Evolutionary conservation across 441 rosid genomes (phyloP).

Genomic region (Erysimum cheiri): DNA sequence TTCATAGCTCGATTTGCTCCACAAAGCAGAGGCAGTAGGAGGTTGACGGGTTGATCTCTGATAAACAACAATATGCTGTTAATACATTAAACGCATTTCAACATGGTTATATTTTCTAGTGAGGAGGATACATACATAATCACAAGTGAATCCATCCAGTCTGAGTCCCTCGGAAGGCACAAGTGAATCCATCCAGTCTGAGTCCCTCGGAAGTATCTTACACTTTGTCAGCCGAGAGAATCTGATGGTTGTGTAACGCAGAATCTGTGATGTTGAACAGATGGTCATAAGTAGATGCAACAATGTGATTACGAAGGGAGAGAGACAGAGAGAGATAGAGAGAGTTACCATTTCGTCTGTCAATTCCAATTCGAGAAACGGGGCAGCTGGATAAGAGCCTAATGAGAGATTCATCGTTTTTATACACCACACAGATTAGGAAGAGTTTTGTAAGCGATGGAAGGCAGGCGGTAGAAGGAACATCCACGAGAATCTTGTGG

Average conservation of each 20-base stretch:
- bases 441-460: background rate
- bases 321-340: background rate
- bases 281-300: background rate
- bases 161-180: background rate
- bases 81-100: background rate
- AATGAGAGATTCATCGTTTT: background rate
- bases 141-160: slow-evolving; percentile 10
- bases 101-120: background rate
- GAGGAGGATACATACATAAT: background rate
- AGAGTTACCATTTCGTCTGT: slow-evolving; percentile 3
- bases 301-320: background rate
- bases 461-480: background rate
- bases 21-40: background rate
- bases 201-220: background rate
- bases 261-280: background rate
- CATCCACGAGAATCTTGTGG: slow-evolving; percentile 23
- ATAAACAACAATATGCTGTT: background rate
- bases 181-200: slow-evolving; percentile 12
- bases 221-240: slow-evolving; percentile 1
- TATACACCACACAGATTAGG: background rate
- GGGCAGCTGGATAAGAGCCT: slow-evolving; percentile 12
- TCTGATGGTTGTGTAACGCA: slow-evolving; percentile 1
- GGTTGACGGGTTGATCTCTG: background rate
- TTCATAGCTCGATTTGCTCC: background rate
- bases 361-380: background rate